A percentile compares a stretch with the other conserved stretches of the same genome.
Evolutionary conservation across 306 rosid genomes (phyloP).

Genomic region (Cucurbita maxima): DNA sequence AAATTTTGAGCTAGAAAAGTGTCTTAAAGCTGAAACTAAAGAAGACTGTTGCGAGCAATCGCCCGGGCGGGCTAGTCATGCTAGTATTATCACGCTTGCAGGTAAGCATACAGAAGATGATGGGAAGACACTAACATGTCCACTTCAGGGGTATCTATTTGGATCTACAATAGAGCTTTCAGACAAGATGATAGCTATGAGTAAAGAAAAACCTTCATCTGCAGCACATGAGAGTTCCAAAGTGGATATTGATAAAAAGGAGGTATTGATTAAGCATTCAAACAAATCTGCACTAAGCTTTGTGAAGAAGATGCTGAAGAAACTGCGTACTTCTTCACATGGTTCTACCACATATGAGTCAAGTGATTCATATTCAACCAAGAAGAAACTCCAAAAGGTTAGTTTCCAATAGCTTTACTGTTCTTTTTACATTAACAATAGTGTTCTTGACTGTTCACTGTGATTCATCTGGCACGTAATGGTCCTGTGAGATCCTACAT

Average conservation of each 20-base stretch:
- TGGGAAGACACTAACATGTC: constrained; percentile 43
- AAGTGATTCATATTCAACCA: constrained; percentile 19
- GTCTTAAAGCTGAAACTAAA: constrained; percentile 52
- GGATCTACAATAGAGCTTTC: constrained; percentile 54
- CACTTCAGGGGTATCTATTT: constrained; percentile 78
- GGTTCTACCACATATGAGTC: constrained; percentile 10
- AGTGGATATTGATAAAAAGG: constrained; percentile 21
- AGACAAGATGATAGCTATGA: constrained; percentile 29
- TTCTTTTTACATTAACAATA: not conserved
- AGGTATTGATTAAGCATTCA: constrained; percentile 25
- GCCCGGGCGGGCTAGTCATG: constrained; percentile 58
- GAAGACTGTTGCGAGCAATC: constrained; percentile 42
- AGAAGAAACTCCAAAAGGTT: constrained; percentile 68
- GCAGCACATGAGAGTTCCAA: constrained; percentile 29
- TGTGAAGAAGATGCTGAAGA: constrained; percentile 50
- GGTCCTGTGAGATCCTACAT: no score
- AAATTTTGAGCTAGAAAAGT: constrained; percentile 57
- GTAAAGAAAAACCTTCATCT: constrained; percentile 48
- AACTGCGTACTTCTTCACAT: constrained; percentile 29
- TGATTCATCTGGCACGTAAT: not conserved
- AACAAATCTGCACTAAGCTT: constrained; percentile 35
- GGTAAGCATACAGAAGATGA: constrained; percentile 42
- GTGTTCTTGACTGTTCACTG: not conserved
- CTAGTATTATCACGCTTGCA: constrained; percentile 45
- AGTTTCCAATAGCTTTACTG: constrained; percentile 11